Evolutionary conservation across 306 rosid genomes (phyloP), one percentile per base, ranked within the genome.

Genomic region (Crotalaria pallida): DNA sequence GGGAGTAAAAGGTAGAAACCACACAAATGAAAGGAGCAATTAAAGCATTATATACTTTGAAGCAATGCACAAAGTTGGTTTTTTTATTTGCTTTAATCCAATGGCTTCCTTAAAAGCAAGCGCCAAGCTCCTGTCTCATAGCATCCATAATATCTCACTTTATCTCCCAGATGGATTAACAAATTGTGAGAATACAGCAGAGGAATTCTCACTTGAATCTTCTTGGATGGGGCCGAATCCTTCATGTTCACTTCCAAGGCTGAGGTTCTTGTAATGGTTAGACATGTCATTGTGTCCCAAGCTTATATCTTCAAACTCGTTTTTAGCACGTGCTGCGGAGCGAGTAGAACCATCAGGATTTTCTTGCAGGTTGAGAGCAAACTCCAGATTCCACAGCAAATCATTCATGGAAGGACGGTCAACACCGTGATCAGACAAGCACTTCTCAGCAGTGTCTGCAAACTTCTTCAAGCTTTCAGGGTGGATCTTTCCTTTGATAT

Each of bases 361-460:
- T 4, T 76, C 84, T 76, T 85, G 86, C 74, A 79, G 69, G 69
- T 60, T 82, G 50, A 85, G 84, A 60, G 89, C 86, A 56, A 82
- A 83, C 72, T 85, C 89, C 1, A 85, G 83, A 50, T 82, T 85
- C 89, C 89, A 82, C 59, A 73, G 18, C 38, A 85, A 47, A 82
- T 85, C 89, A 69, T 74, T 74, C 89, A 85, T 85, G 43, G 89
- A 58, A 44, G 89, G 89, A 21, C 89, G 84, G 15, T 79, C 79
- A 12, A 33, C 5, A 23, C 89, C 86, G 50, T 55, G 59, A 69
- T 85, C 89, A 12, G 86, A 77, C 79, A 85, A 73, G 36, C 89
- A 85, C 77, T 85, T 85, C 15, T 82, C 84, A 23, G 89, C 86
- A 0, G 84, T 52, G 44, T 79, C 89, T 19, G 61, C 83, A 73